Percentiles rank a stretch among this genome's conserved stretches.
Evolutionary conservation across 169 alveolate species (phyloP).

Genomic region (Cryptosporidium meleagridis): DNA sequence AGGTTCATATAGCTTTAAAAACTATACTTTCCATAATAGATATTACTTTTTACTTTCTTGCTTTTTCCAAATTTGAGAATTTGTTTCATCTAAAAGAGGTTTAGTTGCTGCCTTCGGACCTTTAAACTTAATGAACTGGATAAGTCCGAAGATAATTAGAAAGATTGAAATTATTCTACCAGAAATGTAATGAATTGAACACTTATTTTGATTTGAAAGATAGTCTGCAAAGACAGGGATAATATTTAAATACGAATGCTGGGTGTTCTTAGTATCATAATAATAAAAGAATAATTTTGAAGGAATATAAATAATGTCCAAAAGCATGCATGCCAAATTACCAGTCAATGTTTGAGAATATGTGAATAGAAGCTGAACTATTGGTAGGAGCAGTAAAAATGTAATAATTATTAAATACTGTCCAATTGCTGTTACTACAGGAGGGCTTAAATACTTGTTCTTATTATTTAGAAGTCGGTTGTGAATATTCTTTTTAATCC

Average conservation of each 20-base stretch:
- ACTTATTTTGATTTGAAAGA: slow-evolving; percentile 11
- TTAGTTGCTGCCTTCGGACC: slow-evolving; percentile 51
- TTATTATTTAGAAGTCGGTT: slow-evolving; percentile 8
- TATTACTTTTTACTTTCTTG: background rate
- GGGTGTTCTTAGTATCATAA: background rate
- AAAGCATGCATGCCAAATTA: slow-evolving; percentile 18
- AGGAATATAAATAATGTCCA: slow-evolving; percentile 11
- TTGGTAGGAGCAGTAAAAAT: slow-evolving; percentile 25
- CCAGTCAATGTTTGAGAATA: slow-evolving; percentile 16
- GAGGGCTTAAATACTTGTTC: slow-evolving; percentile 24
- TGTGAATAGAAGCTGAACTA: background rate
- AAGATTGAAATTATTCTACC: background rate
- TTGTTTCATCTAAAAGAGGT: slow-evolving; percentile 56
- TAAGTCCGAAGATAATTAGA: slow-evolving; percentile 21
- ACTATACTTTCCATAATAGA: background rate
- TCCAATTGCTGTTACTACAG: slow-evolving; percentile 36
- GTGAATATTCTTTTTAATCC: slow-evolving; percentile 39
- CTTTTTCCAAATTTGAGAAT: slow-evolving; percentile 35
- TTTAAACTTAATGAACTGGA: slow-evolving; percentile 41
- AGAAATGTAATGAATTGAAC: slow-evolving; percentile 3
- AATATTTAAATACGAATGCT: background rate
- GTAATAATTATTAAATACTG: slow-evolving; percentile 23
- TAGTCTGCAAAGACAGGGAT: slow-evolving; percentile 2
- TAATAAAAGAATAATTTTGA: slow-evolving; percentile 17
- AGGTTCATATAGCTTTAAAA: background rate